Percentiles rank a stretch among this genome's conserved stretches.
Conservation (phyloP, 2,329 filamentous ascomycete species). For the Diplocarpon rosae region DNA sequence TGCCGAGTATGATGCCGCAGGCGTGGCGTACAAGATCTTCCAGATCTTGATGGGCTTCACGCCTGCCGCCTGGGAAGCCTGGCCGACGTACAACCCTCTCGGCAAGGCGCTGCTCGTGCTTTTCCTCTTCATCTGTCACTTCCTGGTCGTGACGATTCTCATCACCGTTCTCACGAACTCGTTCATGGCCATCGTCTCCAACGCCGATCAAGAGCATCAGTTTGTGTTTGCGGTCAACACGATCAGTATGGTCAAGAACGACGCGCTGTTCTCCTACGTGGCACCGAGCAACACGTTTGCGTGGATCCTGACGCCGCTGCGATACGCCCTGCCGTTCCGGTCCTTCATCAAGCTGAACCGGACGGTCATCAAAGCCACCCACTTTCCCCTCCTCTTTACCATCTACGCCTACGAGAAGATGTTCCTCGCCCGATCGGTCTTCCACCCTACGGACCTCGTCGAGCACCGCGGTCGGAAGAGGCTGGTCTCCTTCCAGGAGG, state of each 20-base stretch:
- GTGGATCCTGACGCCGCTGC: slow-evolving; percentile 75
- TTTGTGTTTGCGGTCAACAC: slow-evolving; percentile 95
- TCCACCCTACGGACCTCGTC: slow-evolving; percentile 78
- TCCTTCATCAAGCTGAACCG: slow-evolving; percentile 79
- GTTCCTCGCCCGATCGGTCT: slow-evolving; percentile 63
- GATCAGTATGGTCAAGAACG: slow-evolving; percentile 97
- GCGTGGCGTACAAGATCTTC: slow-evolving; percentile 83
- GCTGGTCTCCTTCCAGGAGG: slow-evolving; percentile 45
- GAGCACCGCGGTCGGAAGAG: slow-evolving; percentile 46
- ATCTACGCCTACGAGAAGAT: slow-evolving; percentile 83
- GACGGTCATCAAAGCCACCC: slow-evolving; percentile 82
- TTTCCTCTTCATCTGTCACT: slow-evolving; percentile 91
- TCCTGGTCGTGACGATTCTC: slow-evolving; percentile 85
- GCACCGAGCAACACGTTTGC: slow-evolving; percentile 85
- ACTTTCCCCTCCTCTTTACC: slow-evolving; percentile 74
- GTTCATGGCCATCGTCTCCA: slow-evolving; percentile 89
- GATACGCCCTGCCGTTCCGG: slow-evolving; percentile 69
- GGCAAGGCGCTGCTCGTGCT: slow-evolving; percentile 66
- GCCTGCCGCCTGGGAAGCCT: slow-evolving; percentile 84
- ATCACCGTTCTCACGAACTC: slow-evolving; percentile 95
- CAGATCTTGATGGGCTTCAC: slow-evolving; percentile 95
- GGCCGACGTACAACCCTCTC: slow-evolving; percentile 63
- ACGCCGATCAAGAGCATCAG: slow-evolving; percentile 84
- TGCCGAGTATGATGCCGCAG: slow-evolving; percentile 55
- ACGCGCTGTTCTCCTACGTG: slow-evolving; percentile 87